Evolutionary conservation across 2,329 filamentous ascomycete genomes (phyloP).

Genomic region (Stylonectria norvegica): DNA sequence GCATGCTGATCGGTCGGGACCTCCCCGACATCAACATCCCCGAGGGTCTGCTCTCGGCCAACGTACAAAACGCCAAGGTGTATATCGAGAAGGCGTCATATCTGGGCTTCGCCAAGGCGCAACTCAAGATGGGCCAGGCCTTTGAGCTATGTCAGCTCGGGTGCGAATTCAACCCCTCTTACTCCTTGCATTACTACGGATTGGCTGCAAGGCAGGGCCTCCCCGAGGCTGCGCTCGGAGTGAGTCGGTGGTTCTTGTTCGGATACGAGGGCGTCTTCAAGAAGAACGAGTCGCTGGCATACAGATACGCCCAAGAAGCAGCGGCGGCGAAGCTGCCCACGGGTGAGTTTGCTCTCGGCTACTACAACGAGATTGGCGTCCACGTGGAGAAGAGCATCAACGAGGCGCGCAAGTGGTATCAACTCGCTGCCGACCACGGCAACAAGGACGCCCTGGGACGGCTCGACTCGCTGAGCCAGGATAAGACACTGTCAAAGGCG

Average conservation of each 20-base stretch:
- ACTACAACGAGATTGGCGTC: slow-evolving; percentile 97
- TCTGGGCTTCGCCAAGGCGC: slow-evolving; percentile 91
- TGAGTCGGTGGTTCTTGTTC: slow-evolving; percentile 98
- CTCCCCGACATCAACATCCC: slow-evolving; percentile 87
- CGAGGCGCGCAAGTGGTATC: slow-evolving; percentile 86
- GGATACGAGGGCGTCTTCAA: slow-evolving; percentile 88
- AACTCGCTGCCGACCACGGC: slow-evolving; percentile 81
- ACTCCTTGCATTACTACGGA: slow-evolving; percentile 94
- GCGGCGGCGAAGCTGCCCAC: slow-evolving; percentile 78
- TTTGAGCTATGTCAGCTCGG: slow-evolving; percentile 92
- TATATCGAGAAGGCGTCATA: slow-evolving; percentile 97
- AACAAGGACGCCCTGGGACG: slow-evolving; percentile 84
- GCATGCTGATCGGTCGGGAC: slow-evolving; percentile 88
- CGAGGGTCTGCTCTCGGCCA: slow-evolving; percentile 62
- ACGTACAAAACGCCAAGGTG: slow-evolving; percentile 70
- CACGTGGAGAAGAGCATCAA: slow-evolving; percentile 78
- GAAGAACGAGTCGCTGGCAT: slow-evolving; percentile 94
- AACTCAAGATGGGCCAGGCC: slow-evolving; percentile 93
- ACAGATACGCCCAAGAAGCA: slow-evolving; percentile 83
- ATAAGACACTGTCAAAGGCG: slow-evolving; percentile 79
- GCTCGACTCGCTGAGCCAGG: slow-evolving; percentile 78
- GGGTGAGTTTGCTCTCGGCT: slow-evolving; percentile 93
- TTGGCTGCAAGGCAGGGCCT: slow-evolving; percentile 90
- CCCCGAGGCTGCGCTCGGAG: slow-evolving; percentile 87
- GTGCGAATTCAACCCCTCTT: slow-evolving; percentile 89